Base-by-base conservation (phyloP, 164 flowering plant species). In the Nelumbo lutea region DNA sequence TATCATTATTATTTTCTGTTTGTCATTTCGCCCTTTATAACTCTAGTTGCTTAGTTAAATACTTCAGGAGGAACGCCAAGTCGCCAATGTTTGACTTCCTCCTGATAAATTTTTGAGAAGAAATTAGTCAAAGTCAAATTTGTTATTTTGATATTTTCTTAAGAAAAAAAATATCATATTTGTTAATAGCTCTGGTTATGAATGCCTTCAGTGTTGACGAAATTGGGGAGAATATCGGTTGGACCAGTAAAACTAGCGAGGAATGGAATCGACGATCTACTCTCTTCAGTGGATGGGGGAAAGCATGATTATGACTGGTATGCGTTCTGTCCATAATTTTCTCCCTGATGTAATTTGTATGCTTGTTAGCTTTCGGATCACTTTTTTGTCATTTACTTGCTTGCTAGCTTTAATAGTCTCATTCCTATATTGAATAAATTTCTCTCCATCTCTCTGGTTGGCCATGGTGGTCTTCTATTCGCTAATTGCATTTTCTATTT, bases 301-400 rank as follows among this genome's bases (percentile, higher is more conserved):
- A 93, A 93, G 79, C 84, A 93, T 59, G 98, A 93, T 58, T 93
- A 93, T 64, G 98, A 93, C 73, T 93, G 98, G 98, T 90, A 83
- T 41, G 27, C 27, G 27, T 27, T 27, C 43, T 62, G 4, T 27
- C 42, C 4, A 39, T 3, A 43, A 8, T 48, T 40, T 48, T 5
- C 11, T 67, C 4, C 13, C 7, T 15, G 1, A 46, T 39, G 4
- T 51, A 13, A 3, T 50, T 7, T 40, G 3, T 41, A 3, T 51
- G 0, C 2, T 69, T 50, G 9, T 50, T 42, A 44, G 3, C 38
- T 5, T 42, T 47, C 38, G 11, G 3, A 40, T 70, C 53, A 27
- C 61, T 41, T 14, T 27, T 27, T 27, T 27, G 27, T 27, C 27
- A 27, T 27, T 27, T 27, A 27, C 27, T 27, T 27, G 27, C 27